Evolutionary conservation across 208 protist genomes (phyloP).

Genomic region (Trichomonas tenax): DNA sequence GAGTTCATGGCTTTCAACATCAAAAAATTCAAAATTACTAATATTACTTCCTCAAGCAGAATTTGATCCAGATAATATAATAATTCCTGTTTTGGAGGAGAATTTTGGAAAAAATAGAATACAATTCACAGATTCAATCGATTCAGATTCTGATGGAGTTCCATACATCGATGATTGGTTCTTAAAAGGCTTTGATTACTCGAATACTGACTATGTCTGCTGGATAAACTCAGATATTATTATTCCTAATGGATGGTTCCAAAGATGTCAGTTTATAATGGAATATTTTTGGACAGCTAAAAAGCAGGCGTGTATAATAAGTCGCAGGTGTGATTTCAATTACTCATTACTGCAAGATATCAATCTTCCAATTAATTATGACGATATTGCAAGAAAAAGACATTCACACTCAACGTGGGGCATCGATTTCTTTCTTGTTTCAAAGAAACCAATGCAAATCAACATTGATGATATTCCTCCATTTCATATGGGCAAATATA

Average conservation of each 20-base stretch:
- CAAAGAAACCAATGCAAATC: background rate
- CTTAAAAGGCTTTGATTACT: background rate
- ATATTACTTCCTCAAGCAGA: background rate
- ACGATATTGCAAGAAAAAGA: background rate
- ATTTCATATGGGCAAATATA: background rate
- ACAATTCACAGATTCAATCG: background rate
- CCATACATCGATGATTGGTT: constrained; percentile 7
- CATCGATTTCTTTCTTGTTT: background rate
- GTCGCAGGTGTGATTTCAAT: background rate
- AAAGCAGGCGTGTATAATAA: background rate
- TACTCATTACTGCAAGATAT: background rate
- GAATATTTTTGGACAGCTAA: background rate
- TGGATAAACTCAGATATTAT: constrained; percentile 10
- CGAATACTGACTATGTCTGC: background rate
- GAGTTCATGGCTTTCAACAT: background rate
- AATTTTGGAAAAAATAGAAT: background rate
- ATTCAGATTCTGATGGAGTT: background rate
- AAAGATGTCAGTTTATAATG: background rate
- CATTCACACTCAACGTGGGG: background rate
- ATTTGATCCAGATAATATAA: background rate
- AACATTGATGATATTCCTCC: constrained; percentile 10
- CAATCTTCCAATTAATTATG: background rate
- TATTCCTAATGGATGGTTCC: background rate
- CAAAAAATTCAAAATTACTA: background rate
- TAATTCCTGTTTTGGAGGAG: background rate